phyloP scores from a whole-genome alignment of 1,284 basidiomycete genomes.

The Rhodotorula sp. region DNA sequence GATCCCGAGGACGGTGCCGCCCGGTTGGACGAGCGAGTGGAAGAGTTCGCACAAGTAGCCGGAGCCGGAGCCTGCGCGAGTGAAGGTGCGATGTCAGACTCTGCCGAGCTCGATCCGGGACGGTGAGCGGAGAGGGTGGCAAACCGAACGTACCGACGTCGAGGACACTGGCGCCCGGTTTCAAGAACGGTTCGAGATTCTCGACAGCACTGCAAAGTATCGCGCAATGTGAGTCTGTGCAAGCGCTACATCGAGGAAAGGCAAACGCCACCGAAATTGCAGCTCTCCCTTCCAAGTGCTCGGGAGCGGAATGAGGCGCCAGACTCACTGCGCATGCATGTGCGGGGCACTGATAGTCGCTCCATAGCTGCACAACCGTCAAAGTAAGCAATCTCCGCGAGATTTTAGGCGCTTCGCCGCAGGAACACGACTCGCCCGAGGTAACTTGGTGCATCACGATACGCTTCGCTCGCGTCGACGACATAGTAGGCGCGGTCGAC shows the following conservation, averaged over 20 bases:
- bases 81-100: too few relatives aligned
- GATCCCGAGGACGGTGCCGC: slow-evolving; percentile 78
- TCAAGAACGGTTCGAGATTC: slow-evolving; percentile 67
- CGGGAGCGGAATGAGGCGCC: not conserved
- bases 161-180: slow-evolving; percentile 69
- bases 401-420: too few relatives aligned
- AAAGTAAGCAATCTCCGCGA: too few relatives aligned
- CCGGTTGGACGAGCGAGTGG: slow-evolving; percentile 63
- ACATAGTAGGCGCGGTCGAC: slow-evolving; percentile 73
- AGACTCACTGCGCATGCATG: slow-evolving; percentile 71
- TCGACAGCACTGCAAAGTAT: slow-evolving; percentile 57
- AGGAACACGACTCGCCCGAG: slow-evolving; percentile 32
- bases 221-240: not conserved
- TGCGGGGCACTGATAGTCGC: slow-evolving; percentile 90
- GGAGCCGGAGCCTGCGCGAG: slow-evolving; percentile 56
- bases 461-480: slow-evolving; percentile 58
- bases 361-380: slow-evolving; percentile 59
- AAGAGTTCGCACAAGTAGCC: slow-evolving; percentile 76
- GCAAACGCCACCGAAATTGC: too few relatives aligned
- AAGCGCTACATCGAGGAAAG: too few relatives aligned
- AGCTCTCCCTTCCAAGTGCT: too few relatives aligned
- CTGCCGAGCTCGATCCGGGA: not conserved
- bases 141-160: slow-evolving; percentile 64
- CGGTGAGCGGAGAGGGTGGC: not conserved
- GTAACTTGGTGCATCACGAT: slow-evolving; percentile 76